These are phyloP conservation scores for Sporothrix globosa DNA, from an alignment of 2,329 filamentous ascomycete genomes.

Conservation along the genomic window DNA sequence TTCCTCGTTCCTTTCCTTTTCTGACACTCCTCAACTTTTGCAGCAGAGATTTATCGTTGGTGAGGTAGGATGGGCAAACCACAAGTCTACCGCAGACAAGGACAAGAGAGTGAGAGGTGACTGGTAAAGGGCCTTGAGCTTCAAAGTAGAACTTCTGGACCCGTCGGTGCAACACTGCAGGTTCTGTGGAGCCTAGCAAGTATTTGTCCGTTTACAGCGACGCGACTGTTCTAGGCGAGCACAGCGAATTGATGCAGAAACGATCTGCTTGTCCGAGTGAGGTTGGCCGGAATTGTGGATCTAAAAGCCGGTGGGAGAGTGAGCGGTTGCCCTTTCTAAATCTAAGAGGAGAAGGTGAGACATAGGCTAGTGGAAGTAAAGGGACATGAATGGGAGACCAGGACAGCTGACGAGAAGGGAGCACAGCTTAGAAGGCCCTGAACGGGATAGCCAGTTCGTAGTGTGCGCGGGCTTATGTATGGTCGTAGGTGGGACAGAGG, in stretches of 20 bases:
- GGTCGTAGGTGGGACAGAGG: background rate
- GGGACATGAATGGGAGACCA: background rate
- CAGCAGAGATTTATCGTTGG: slow-evolving; percentile 35
- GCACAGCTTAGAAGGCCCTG: background rate
- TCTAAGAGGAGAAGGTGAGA: slow-evolving; percentile 21
- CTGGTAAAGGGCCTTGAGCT: slow-evolving; percentile 37
- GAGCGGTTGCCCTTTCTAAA: slow-evolving; percentile 18
- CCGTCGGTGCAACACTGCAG: slow-evolving; percentile 42
- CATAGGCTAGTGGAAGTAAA: background rate
- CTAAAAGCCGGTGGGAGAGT: slow-evolving; percentile 14
- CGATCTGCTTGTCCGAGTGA: slow-evolving; percentile 26
- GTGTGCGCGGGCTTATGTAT: slow-evolving; percentile 20
- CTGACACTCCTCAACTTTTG: slow-evolving; percentile 11
- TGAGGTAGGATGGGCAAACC: slow-evolving; percentile 39
- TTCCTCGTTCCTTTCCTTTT: slow-evolving; percentile 35
- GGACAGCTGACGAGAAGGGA: slow-evolving; percentile 11
- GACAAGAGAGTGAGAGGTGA: slow-evolving; percentile 23
- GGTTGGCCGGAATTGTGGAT: slow-evolving; percentile 31
- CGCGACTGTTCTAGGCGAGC: slow-evolving; percentile 41
- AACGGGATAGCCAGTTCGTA: slow-evolving; percentile 18
- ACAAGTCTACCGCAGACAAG: slow-evolving; percentile 1
- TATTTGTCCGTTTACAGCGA: slow-evolving; percentile 43
- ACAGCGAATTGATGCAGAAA: slow-evolving; percentile 39
- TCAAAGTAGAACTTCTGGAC: slow-evolving; percentile 43
- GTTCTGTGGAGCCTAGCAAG: slow-evolving; percentile 36